Conservation (phyloP, 768 basidiomycete species). For the Mycena rosella region DNA sequence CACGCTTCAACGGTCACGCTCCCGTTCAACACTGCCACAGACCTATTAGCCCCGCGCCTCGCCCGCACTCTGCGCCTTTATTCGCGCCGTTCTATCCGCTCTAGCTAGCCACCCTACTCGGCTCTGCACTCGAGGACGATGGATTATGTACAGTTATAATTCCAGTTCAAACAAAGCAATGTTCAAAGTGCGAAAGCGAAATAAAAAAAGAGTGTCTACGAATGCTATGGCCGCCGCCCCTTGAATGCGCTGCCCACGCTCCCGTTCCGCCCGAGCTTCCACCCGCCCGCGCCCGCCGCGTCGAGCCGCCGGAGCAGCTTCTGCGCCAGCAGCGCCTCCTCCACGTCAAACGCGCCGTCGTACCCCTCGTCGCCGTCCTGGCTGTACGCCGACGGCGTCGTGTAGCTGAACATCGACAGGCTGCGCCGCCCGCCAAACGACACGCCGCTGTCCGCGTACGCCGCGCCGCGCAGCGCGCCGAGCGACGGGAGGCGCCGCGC, state of each 20-base stretch:
- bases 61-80: not conserved
- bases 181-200: constrained; percentile 3
- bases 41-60: constrained; percentile 14
- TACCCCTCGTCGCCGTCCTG: constrained; percentile 29
- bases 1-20: too few relatives aligned
- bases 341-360: constrained; percentile 33
- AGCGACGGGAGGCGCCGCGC: constrained; percentile 30
- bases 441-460: constrained; percentile 7
- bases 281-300: constrained; percentile 13
- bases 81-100: constrained; percentile 9
- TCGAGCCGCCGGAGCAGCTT: constrained; percentile 36
- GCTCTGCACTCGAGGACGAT: too few relatives aligned
- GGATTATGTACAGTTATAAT: constrained; percentile 6
- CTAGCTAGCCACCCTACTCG: constrained; percentile 1
- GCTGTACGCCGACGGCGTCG: constrained; percentile 37
- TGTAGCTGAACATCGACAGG: constrained; percentile 37
- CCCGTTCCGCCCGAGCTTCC: constrained; percentile 24
- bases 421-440: constrained; percentile 9
- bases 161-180: constrained; percentile 4
- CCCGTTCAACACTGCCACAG: too few relatives aligned
- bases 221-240: constrained; percentile 1
- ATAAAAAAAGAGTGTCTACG: not conserved
- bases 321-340: constrained; percentile 41
- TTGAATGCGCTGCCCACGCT: constrained; percentile 2
- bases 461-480: constrained; percentile 16